Evolutionary conservation across 805 yeast species (phyloP), one percentile per base, ranked within the genome.

Genomic region (Starmerella apis): DNA sequence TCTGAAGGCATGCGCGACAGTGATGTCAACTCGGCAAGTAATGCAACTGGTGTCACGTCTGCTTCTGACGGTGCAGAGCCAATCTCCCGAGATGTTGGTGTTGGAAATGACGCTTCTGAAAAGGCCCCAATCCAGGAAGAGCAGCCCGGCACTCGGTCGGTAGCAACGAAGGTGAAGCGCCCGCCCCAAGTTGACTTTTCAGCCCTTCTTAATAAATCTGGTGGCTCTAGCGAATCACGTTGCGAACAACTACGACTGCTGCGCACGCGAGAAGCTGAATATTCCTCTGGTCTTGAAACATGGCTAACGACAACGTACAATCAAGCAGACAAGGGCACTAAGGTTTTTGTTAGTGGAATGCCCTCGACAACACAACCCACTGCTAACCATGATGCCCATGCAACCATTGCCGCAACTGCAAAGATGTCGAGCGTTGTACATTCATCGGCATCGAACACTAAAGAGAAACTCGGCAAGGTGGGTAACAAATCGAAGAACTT

Each of bases 401-500:
- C 44, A 23, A 41, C 31, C 14, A 23, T 57, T 38, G 50, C 61
- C 33, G 50, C 62, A 47, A 47, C 66, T 48, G 38, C 66, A 23
- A 60, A 59, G 46, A 53, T 61, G 42, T 46, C 61, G 25, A 54
- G 52, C 33, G 59, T 55, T 16, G 47, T 60, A 39, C 54, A 56
- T 16, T 44, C 51, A 3, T 51, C 60, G 13, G 51, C 56, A 4
- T 43, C 56, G 22, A 58, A 50, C 36, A 60, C 65, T 32, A 59
- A 60, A 46, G 63, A 61, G 47, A 60, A 61, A 16, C 48, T 60
- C 31, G 59, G 52, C 27, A 55, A 57, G 25, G 52, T 65, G 9
- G 66, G 70, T 10, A 67, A 63, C 47, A 63, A 63, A 56, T 58
- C 65, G 10, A 56, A 62, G 53, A 56, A 54, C 43, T 53, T 66